phyloP scores from a whole-genome alignment of 108 stramenopile species.

The Nannochloropsis oceanica region DNA sequence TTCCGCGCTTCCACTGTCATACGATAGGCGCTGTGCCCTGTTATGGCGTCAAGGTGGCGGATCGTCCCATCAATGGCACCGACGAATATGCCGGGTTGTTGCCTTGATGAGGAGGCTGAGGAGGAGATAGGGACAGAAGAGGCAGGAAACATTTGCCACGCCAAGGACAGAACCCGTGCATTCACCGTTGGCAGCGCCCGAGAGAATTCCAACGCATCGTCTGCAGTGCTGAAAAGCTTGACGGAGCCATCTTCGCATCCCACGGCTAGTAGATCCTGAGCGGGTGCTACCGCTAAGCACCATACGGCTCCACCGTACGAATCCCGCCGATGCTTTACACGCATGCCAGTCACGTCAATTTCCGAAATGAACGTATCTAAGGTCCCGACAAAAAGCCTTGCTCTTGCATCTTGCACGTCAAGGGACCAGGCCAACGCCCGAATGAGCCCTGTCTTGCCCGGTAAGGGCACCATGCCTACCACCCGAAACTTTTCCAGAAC shows the following conservation, averaged over 20 bases:
- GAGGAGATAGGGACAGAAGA: background rate
- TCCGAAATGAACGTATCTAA: conserved; percentile 16
- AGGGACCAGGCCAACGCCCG: background rate
- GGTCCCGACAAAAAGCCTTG: conserved; percentile 13
- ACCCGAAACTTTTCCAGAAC: background rate
- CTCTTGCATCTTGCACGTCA: background rate
- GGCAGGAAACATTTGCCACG: conserved; percentile 38
- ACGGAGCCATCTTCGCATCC: conserved; percentile 58
- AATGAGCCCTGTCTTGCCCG: background rate
- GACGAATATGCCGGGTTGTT: conserved; percentile 43
- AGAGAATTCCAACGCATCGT: conserved; percentile 43
- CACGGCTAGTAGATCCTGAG: conserved; percentile 21
- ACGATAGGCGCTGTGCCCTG: conserved; percentile 3
- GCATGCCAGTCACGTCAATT: conserved; percentile 8
- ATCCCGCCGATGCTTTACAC: conserved; percentile 21
- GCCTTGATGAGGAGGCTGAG: conserved; percentile 18
- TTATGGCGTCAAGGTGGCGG: conserved; percentile 41
- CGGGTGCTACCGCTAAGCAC: conserved; percentile 16
- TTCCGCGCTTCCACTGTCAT: conserved; percentile 37
- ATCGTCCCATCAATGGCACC: conserved; percentile 82
- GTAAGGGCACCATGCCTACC: background rate
- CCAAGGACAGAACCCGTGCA: conserved; percentile 57
- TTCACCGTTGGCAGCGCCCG: conserved; percentile 57
- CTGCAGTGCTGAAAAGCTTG: conserved; percentile 48
- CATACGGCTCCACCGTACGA: conserved; percentile 36